These are phyloP conservation scores for Torulaspora maleeae DNA, from an alignment of 805 yeast genomes.

Conservation along the genomic window DNA sequence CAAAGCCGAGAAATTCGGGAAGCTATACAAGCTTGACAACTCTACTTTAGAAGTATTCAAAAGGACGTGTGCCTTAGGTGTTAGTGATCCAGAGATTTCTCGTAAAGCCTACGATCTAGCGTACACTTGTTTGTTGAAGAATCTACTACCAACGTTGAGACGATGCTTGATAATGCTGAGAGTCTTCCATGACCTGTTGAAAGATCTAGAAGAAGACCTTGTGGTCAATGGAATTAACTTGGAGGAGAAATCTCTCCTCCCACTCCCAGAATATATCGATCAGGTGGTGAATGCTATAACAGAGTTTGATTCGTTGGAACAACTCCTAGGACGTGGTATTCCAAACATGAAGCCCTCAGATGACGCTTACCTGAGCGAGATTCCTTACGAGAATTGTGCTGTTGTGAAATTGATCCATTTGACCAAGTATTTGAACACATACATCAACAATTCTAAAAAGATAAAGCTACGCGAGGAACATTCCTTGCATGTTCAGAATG, in stretches of 20 bases:
- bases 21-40: constrained; percentile 6
- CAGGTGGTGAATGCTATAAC: constrained; percentile 17
- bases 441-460: constrained; percentile 34
- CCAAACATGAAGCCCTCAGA: constrained; percentile 7
- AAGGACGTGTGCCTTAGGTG: constrained; percentile 10
- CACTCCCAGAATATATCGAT: constrained; percentile 14
- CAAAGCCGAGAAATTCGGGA: constrained; percentile 7
- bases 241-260: constrained; percentile 11
- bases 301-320: constrained; percentile 12
- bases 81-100: constrained; percentile 11
- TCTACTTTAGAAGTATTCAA: constrained; percentile 8
- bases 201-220: constrained; percentile 24
- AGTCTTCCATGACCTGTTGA: constrained; percentile 31
- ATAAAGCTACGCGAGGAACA: constrained; percentile 32
- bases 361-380: constrained; percentile 16
- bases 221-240: constrained; percentile 25
- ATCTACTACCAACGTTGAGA: constrained; percentile 27
- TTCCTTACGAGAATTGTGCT: constrained; percentile 48
- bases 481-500: constrained; percentile 23
- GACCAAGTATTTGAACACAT: constrained; percentile 44
- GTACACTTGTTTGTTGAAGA: constrained; percentile 22
- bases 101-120: constrained; percentile 18
- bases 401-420: constrained; percentile 48
- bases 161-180: constrained; percentile 34
- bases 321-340: constrained; percentile 9